Evolutionary conservation across 177 flowering plant genomes (phyloP), one percentile per base, ranked within the genome.

Genomic region (Vitis hybrid): DNA sequence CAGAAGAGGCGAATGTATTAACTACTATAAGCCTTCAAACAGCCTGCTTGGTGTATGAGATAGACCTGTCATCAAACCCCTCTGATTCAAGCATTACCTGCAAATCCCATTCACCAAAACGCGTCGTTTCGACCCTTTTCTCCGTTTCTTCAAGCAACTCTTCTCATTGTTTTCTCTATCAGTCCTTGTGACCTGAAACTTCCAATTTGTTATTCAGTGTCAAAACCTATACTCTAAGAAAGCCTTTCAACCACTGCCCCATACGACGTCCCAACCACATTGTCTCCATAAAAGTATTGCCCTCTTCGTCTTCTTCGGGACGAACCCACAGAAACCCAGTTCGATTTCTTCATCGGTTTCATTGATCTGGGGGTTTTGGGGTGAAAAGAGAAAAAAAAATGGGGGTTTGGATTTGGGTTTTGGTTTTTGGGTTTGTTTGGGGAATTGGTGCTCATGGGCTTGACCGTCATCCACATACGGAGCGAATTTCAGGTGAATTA

Each of bases 141-240:
- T 67, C 81, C 49, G 70, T 73, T 70, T 59, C 79, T 73, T 79
- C 13, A 79, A 79, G 77, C 77, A 76, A 79, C 62, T 76, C 61
- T 73, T 67, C 55, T 15, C 4, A 13, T 12, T 11, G 52, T 61
- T 14, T 65, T 65, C 64, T 54, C 64, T 66, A 58, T 71, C 77
- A 45, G 15, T 72, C 13, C 57, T 60, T 26, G 45, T 40, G 45
- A 45, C 30, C 65, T 61, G 58, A 26, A 73, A 17, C 49, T 64
- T 57, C 21, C 62, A 12, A 17, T 64, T 71, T 56, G 52, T 52
- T 71, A 10, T 52, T 70, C 48, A 54, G 8, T 15, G 40, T 50
- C 64, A 55, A 51, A 63, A 74, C 55, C 76, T 65, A 45, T 10
- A 26, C 61, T 69, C 51, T 56, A 79, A 76, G 82, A 13, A 70